Evolutionary conservation across 352 stramenopile species (phyloP).

Genomic region (Pythium dissotocum): DNA sequence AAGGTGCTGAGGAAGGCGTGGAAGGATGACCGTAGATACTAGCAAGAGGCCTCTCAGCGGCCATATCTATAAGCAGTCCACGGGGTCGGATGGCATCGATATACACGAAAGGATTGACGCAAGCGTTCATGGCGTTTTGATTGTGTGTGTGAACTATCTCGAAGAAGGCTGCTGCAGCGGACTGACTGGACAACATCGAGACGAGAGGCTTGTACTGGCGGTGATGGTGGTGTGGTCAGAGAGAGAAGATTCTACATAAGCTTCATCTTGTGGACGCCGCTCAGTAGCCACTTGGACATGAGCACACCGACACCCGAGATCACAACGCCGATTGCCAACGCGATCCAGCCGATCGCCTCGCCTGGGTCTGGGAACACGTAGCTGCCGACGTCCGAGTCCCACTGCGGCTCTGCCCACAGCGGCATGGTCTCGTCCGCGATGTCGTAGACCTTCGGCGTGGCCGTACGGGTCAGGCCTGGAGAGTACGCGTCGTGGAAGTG

Average conservation of each 20-base stretch:
- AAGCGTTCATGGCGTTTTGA: not conserved
- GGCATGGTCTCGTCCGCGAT: constrained; percentile 66
- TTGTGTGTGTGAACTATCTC: not conserved
- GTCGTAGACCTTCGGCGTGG: constrained; percentile 47
- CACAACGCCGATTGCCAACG: constrained; percentile 49
- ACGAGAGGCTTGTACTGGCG: not conserved
- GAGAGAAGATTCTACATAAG: constrained; percentile 48
- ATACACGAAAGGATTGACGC: not conserved
- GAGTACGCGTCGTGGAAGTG: constrained; percentile 83
- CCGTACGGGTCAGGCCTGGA: constrained; percentile 59
- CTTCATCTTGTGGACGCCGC: constrained; percentile 81
- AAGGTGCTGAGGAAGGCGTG: constrained; percentile 21
- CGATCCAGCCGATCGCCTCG: constrained; percentile 69
- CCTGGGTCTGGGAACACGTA: constrained; percentile 84
- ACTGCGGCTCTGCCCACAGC: constrained; percentile 78
- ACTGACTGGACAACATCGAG: not conserved
- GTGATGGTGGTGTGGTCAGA: not conserved
- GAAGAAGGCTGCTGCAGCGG: not conserved
- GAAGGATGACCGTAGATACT: constrained; percentile 5
- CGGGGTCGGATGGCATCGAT: not conserved
- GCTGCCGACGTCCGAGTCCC: constrained; percentile 63
- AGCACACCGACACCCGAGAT: constrained; percentile 45
- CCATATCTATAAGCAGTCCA: constrained; percentile 3
- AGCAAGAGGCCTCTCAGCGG: not conserved
- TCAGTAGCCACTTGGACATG: constrained; percentile 51